A percentile compares a stretch with the other conserved stretches of the same genome.
These are phyloP conservation scores for Cordyceps cicadae DNA, from an alignment of 2,329 filamentous ascomycete species.

Conservation along the genomic window DNA sequence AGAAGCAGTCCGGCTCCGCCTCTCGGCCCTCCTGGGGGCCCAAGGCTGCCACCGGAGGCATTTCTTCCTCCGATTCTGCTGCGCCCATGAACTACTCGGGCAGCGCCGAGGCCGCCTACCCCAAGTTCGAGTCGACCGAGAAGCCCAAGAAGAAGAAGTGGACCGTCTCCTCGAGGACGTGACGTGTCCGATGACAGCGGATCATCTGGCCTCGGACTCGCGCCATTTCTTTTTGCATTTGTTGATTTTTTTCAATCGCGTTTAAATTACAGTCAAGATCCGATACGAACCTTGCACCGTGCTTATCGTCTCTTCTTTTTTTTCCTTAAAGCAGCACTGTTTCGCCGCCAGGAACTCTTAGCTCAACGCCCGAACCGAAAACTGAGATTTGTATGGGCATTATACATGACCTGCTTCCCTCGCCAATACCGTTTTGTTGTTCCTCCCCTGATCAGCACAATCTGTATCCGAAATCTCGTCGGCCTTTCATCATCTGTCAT, in stretches of 20 bases:
- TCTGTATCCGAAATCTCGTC: background rate
- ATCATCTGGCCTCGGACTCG: too few relatives aligned
- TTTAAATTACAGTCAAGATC: background rate
- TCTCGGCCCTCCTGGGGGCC: slow-evolving; percentile 29
- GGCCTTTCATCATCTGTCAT: background rate
- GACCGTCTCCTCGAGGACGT: slow-evolving; percentile 36
- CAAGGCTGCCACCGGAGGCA: slow-evolving; percentile 12
- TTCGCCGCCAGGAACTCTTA: background rate
- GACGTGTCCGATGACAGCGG: slow-evolving; percentile 11
- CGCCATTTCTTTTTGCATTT: background rate
- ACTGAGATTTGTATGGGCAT: too few relatives aligned
- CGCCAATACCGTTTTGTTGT: background rate
- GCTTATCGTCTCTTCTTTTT: background rate
- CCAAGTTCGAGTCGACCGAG: slow-evolving; percentile 22
- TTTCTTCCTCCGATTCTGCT: slow-evolving; percentile 10
- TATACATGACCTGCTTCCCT: background rate
- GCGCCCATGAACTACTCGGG: background rate
- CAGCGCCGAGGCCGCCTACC: slow-evolving; percentile 18
- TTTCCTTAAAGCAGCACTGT: background rate
- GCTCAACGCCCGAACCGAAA: background rate
- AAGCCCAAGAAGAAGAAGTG: slow-evolving; percentile 41
- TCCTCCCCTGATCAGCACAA: too few relatives aligned
- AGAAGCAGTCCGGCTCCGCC: slow-evolving; percentile 32
- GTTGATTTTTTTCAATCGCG: background rate
- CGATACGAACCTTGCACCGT: background rate